Base-by-base conservation (phyloP, 2,329 filamentous ascomycete species). In the Verticillium tricorpus region DNA sequence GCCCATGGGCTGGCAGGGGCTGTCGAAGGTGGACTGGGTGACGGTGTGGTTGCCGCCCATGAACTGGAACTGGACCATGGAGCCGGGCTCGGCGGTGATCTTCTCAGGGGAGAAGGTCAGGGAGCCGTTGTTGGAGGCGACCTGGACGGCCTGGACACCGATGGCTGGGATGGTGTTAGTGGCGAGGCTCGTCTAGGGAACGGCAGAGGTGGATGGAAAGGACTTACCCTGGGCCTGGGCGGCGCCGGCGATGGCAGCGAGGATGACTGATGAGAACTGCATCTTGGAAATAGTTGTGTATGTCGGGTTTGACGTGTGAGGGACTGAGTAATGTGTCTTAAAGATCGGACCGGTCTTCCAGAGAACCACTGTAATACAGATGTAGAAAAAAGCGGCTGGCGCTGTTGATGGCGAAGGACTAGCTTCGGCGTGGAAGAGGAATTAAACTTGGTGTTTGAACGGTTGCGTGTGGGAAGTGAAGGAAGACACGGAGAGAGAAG, bases 31-130 rank as follows among this genome's bases (percentile, higher is more conserved):
- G 56, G 90, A 91, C 79, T 93, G 89, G 17, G 88, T 90, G 62
- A 93, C 86, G 58, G 90, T 93, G 82, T 94, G 91, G 80, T 93
- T 93, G 68, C 82, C 82, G 9, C 78, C 79, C 65, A 80, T 78
- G 78, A 89, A 89, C 74, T 89, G 85, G 80, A 89, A 89, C 76
- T 88, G 85, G 14, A 89, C 80, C 77, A 86, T 82, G 68, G 83
- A 80, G 66, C 91, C 90, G 2, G 80, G 76, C n/a, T 76, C 72
- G 35, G 87, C 90, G 65, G 78, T 80, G 72, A 94, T 73, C 69
- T 82, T 87, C 67, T 89, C 80, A 50, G 91, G 91, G 65, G 77
- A 85, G 80, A 87, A 93, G 64, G 77, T 82, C 62, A 90, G 77
- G 56, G 77, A 78, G 67, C 82, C 79, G 70, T 84, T 84, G 65